Percentiles rank a stretch among this genome's conserved stretches.
Conservation (phyloP, 176 grass and related monocot genomes). For the Musa acuminata region DNA sequence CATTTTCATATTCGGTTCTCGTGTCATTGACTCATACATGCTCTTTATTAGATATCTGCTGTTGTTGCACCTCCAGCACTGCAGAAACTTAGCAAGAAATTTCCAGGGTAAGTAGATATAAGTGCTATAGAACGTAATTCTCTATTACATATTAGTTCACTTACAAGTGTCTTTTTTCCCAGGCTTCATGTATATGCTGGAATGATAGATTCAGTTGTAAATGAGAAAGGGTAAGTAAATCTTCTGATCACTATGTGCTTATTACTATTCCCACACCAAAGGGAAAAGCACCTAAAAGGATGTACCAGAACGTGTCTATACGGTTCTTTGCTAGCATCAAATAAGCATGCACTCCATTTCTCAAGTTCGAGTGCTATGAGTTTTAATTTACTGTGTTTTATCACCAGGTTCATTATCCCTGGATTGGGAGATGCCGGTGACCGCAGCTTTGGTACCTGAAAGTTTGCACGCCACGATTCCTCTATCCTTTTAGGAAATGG, state of each 20-base stretch:
- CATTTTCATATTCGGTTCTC: not conserved
- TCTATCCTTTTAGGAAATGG: not conserved
- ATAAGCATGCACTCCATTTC: not conserved
- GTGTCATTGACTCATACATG: constrained; percentile 8
- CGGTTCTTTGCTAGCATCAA: not conserved
- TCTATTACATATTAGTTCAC: not conserved
- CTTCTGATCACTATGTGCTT: constrained; percentile 3
- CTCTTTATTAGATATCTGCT: constrained; percentile 63
- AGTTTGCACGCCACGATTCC: constrained; percentile 2
- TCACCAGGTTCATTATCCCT: constrained; percentile 76
- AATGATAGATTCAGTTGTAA: constrained; percentile 83
- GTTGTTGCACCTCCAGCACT: constrained; percentile 85
- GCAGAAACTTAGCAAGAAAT: constrained; percentile 75
- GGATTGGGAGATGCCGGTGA: constrained; percentile 97
- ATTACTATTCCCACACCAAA: not conserved
- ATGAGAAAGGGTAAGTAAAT: constrained; percentile 97
- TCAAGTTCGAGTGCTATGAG: not conserved
- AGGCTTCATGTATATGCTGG: constrained; percentile 90
- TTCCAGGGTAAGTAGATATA: constrained; percentile 59
- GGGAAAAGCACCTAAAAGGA: not conserved
- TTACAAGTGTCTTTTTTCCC: constrained; percentile 12
- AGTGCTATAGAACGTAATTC: not conserved
- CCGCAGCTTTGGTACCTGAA: constrained; percentile 70
- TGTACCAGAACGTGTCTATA: not conserved
- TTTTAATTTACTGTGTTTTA: constrained; percentile 9